phyloP scores from a whole-genome alignment of 2,329 filamentous ascomycete genomes.

The Fusarium aywerte region DNA sequence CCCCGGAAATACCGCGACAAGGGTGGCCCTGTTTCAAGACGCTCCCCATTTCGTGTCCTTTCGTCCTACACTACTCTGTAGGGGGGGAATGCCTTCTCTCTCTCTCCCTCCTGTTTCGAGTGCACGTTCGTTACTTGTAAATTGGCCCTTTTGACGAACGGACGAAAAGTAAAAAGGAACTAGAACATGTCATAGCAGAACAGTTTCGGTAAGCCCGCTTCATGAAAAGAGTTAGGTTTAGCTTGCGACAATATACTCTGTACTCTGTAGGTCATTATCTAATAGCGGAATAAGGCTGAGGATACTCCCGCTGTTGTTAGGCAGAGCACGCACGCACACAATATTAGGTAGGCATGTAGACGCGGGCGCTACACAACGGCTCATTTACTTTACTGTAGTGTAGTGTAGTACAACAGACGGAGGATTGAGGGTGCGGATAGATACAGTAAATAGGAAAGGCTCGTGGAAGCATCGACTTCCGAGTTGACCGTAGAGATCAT shows the following conservation, averaged over 20 bases:
- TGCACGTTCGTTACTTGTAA: conserved; percentile 23
- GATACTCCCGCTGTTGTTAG: neutral
- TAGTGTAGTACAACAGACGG: conserved; percentile 11
- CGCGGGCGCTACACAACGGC: neutral
- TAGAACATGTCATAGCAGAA: conserved; percentile 4
- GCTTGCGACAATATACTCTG: neutral
- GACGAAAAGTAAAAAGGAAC: neutral
- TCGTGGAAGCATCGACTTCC: neutral
- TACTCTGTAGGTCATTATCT: too few relatives aligned
- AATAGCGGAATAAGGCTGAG: conserved; percentile 17
- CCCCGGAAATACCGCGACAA: conserved; percentile 44
- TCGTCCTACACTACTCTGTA: neutral
- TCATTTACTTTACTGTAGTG: neutral
- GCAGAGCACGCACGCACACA: neutral
- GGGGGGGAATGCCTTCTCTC: neutral
- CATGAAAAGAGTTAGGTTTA: conserved; percentile 18
- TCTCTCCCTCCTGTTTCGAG: conserved; percentile 24
- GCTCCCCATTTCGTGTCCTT: neutral
- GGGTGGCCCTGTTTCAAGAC: conserved; percentile 32
- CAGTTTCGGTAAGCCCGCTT: conserved; percentile 32
- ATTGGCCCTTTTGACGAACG: conserved; percentile 2
- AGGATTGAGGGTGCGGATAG: conserved; percentile 34
- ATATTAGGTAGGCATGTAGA: neutral
- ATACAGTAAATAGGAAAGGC: neutral
- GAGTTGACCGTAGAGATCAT: neutral